Evolutionary conservation across 108 stramenopile genomes (phyloP), one percentile per base, ranked within the genome.

Genomic region (Nitzschia inconspicua): DNA sequence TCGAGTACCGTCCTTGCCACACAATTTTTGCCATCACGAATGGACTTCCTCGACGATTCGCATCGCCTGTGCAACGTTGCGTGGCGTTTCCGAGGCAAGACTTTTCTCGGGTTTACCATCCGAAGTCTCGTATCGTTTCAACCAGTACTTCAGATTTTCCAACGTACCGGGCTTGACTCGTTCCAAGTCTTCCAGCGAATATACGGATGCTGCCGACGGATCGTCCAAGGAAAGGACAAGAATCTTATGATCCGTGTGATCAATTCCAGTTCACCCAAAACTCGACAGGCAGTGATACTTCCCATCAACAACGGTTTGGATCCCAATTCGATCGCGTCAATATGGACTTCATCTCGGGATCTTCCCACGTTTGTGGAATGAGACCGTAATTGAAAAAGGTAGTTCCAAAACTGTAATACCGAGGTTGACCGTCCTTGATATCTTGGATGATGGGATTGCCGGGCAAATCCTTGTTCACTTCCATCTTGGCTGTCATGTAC

Each of bases 351-450:
- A 91, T 47, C 29, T 68, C 43, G 31, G 95, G 95, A 75, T 98
- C 98, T 67, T 98, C 98, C 98, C 98, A 98, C 14, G 98, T 98
- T 72, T 95, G 96, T 16, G 98, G 96, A 56, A 97, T 79, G 26
- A 93, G 70, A 55, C 98, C 98, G 57, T 98, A 98, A 74, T 98
- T 98, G 85, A 98, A 98, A 72, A 96, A 96, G 4, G 98, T 89
- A 1, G 88, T 88, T 37, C 98, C 98, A 66, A 97, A 98, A 6
- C 89, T 95, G 78, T 98, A 98, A 67, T 95, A 96, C 20, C 98
- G 81, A 31, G 95, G 88, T 43, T 88, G 86, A 3, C 95, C 94
- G 68, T 97, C 95, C 63, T 77, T 91, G 55, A 64, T 79, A 76
- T 98, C 97, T 67, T 96, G 95, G 11, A 39, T 53, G 51, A 95